These are phyloP conservation scores for Hymenoscyphus scutula DNA, from an alignment of 2,329 filamentous ascomycete genomes.

Conservation along the genomic window DNA sequence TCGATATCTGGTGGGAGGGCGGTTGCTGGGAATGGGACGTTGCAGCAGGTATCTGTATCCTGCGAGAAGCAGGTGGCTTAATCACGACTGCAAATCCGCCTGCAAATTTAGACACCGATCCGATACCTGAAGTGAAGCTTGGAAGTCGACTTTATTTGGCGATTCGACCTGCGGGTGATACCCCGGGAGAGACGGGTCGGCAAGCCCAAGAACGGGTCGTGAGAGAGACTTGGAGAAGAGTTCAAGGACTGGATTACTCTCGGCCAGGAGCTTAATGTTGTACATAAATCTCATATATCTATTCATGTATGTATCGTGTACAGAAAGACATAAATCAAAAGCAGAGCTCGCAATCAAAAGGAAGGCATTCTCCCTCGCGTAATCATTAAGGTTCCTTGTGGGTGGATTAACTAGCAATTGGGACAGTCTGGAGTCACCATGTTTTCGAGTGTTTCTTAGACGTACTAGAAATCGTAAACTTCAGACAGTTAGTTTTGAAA, in stretches of 20 bases:
- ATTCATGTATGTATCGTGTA: not conserved
- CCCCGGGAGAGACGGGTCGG: constrained; percentile 58
- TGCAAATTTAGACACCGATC: constrained; percentile 50
- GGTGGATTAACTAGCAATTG: too few species aligned
- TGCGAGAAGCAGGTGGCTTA: constrained; percentile 71
- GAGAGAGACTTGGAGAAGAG: constrained; percentile 70
- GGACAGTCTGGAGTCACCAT: too few species aligned
- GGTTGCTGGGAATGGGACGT: constrained; percentile 84
- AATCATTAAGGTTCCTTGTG: too few species aligned
- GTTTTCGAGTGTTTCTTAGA: too few species aligned
- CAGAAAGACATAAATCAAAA: not conserved
- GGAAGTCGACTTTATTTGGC: constrained; percentile 71
- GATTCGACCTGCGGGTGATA: constrained; percentile 66
- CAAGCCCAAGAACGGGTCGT: constrained; percentile 69
- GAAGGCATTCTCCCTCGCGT: too few species aligned
- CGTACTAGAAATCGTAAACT: too few species aligned
- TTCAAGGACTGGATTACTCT: constrained; percentile 62
- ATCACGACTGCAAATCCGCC: constrained; percentile 74
- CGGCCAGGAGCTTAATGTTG: constrained; percentile 52
- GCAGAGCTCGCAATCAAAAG: not conserved
- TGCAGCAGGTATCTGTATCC: constrained; percentile 69
- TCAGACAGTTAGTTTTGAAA: too few species aligned
- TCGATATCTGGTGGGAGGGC: constrained; percentile 83
- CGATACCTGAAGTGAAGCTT: constrained; percentile 58
- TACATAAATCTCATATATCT: not conserved